These are phyloP conservation scores for Ophiostoma ips DNA, from an alignment of 2,329 filamentous ascomycete species.

Conservation along the genomic window DNA sequence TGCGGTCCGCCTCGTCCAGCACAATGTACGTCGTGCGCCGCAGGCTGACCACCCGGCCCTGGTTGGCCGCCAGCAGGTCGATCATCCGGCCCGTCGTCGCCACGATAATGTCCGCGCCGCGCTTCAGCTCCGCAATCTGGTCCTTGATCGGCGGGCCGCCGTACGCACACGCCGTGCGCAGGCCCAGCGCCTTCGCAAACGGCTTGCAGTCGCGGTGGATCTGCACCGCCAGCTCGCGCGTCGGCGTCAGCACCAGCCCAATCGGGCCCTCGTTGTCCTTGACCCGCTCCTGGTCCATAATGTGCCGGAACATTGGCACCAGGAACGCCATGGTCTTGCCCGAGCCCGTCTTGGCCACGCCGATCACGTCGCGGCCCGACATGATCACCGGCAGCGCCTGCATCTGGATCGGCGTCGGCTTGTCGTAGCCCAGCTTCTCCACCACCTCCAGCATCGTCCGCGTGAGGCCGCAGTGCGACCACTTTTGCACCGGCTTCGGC, in stretches of 20 bases:
- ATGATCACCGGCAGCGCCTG: slow-evolving; percentile 92
- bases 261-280: slow-evolving; percentile 79
- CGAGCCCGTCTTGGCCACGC: slow-evolving; percentile 93
- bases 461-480: slow-evolving; percentile 87
- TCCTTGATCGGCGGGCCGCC: slow-evolving; percentile 94
- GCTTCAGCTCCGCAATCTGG: slow-evolving; percentile 91
- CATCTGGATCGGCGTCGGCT: slow-evolving; percentile 85
- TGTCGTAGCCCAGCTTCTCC: slow-evolving; percentile 66
- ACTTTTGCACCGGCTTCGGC: slow-evolving; percentile 89
- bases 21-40: slow-evolving; percentile 85
- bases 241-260: slow-evolving; percentile 82
- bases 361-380: slow-evolving; percentile 90
- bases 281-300: slow-evolving; percentile 78
- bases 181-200: slow-evolving; percentile 72
- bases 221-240: slow-evolving; percentile 82
- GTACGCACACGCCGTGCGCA: slow-evolving; percentile 84
- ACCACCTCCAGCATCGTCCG: slow-evolving; percentile 80
- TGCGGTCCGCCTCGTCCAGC: slow-evolving; percentile 91
- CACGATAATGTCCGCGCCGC: slow-evolving; percentile 87
- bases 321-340: slow-evolving; percentile 95
- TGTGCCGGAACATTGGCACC: slow-evolving; percentile 94
- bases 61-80: slow-evolving; percentile 83
- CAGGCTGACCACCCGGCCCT: slow-evolving; percentile 85
- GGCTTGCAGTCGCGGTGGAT: slow-evolving; percentile 92
- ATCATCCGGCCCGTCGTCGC: slow-evolving; percentile 94